A percentile compares a stretch with the other conserved stretches of the same genome.
Conservation (phyloP, 2,329 filamentous ascomycete genomes). For the Colletotrichum tofieldiae region DNA sequence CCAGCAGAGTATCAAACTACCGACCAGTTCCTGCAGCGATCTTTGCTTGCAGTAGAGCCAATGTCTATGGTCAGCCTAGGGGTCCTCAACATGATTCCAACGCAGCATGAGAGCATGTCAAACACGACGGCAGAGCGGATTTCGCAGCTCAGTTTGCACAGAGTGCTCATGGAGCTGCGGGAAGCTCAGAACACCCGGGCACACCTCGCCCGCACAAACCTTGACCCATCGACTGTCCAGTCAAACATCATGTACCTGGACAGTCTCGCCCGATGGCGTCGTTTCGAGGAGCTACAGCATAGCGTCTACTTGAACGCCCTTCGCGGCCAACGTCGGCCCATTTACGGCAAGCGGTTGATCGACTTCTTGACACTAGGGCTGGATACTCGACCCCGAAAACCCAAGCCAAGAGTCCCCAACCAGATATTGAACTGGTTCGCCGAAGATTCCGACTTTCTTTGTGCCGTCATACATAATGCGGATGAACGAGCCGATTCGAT, state of each 20-base stretch:
- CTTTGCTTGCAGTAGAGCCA: slow-evolving; percentile 73
- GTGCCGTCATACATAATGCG: slow-evolving; percentile 80
- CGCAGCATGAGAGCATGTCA: slow-evolving; percentile 78
- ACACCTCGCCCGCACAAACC: slow-evolving; percentile 66
- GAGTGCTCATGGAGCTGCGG: slow-evolving; percentile 78
- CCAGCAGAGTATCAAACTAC: slow-evolving; percentile 81
- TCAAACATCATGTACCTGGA: slow-evolving; percentile 83
- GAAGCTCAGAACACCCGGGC: slow-evolving; percentile 78
- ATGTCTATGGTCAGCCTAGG: slow-evolving; percentile 79
- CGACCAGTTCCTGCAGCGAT: slow-evolving; percentile 78
- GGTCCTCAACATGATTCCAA: slow-evolving; percentile 85
- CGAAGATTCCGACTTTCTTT: slow-evolving; percentile 75
- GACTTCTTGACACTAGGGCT: slow-evolving; percentile 78
- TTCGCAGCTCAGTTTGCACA: slow-evolving; percentile 79
- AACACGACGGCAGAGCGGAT: slow-evolving; percentile 67
- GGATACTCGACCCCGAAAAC: slow-evolving; percentile 71
- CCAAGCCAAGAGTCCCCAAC: slow-evolving; percentile 72
- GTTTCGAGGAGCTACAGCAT: slow-evolving; percentile 85
- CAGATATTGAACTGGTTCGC: slow-evolving; percentile 83
- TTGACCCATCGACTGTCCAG: slow-evolving; percentile 78
- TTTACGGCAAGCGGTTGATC: slow-evolving; percentile 87
- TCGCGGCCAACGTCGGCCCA: slow-evolving; percentile 83
- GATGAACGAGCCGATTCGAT: slow-evolving; percentile 80
- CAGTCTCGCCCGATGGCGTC: slow-evolving; percentile 77
- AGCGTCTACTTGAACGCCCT: slow-evolving; percentile 86